A percentile compares a stretch with the other conserved stretches of the same genome.
Evolutionary conservation across 208 protist genomes (phyloP).

Genomic region (Acanthamoeba sp.): DNA sequence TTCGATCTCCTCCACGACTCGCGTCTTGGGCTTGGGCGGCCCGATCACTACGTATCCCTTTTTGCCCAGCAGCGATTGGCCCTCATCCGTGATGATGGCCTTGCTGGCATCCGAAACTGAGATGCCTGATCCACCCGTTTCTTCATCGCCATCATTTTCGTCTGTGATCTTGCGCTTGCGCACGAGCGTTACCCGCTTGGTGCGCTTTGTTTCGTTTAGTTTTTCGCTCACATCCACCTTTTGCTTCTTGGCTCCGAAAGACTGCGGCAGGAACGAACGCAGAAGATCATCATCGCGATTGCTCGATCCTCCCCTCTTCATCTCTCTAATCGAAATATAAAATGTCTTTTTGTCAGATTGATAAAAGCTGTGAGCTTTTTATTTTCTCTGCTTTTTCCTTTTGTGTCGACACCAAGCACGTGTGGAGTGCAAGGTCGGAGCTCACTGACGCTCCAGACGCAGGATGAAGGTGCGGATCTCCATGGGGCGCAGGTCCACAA

Average conservation of each 20-base stretch:
- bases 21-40: slow-evolving; percentile 40
- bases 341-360: neutral
- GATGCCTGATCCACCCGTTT: neutral
- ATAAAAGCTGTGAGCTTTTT: too few species aligned
- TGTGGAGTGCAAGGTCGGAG: too few species aligned
- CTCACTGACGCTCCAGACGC: neutral
- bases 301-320: neutral
- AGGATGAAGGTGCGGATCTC: slow-evolving; percentile 56
- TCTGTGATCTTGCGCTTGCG: slow-evolving; percentile 42
- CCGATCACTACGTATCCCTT: slow-evolving; percentile 40
- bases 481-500: slow-evolving; percentile 31
- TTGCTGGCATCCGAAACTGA: neutral
- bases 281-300: neutral
- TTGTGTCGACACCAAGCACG: too few species aligned
- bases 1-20: neutral
- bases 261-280: slow-evolving; percentile 24
- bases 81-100: slow-evolving; percentile 24
- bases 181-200: neutral
- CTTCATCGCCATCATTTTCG: neutral
- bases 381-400: neutral
- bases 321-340: neutral
- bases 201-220: neutral
- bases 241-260: slow-evolving; percentile 28
- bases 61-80: neutral
- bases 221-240: slow-evolving; percentile 8